Percentiles rank a stretch among this genome's conserved stretches.
phyloP scores from a whole-genome alignment of 192 early-diverging fungal genomes.

The Jimgerdemannia lactiflua region DNA sequence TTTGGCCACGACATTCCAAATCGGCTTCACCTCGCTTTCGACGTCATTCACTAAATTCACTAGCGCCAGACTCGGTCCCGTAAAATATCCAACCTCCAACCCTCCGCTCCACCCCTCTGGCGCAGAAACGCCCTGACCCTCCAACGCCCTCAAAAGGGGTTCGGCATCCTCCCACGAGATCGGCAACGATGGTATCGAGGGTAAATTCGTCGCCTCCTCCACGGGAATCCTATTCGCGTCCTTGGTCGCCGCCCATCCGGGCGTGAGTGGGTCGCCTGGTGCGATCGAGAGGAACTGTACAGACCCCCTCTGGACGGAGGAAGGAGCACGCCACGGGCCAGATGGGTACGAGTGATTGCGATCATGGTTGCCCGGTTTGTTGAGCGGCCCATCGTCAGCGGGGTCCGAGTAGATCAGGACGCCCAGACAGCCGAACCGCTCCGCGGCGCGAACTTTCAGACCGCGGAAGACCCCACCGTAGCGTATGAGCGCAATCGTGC shows the following conservation, averaged over 20 bases:
- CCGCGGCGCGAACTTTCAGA: constrained; percentile 52
- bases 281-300: constrained; percentile 42
- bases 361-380: neutral
- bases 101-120: constrained; percentile 48
- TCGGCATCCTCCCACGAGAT: constrained; percentile 58
- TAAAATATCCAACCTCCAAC: constrained; percentile 46
- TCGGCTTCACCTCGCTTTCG: constrained; percentile 40
- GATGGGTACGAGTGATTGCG: constrained; percentile 49
- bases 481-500: constrained; percentile 53
- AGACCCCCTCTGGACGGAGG: constrained; percentile 53
- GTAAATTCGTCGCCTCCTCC: constrained; percentile 40
- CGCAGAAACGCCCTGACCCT: constrained; percentile 37
- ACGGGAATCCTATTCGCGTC: constrained; percentile 38
- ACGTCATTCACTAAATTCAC: constrained; percentile 51
- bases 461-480: constrained; percentile 49
- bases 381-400: constrained; percentile 47
- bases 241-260: constrained; percentile 47
- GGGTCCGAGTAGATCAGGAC: constrained; percentile 64
- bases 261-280: constrained; percentile 61
- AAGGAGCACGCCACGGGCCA: constrained; percentile 56
- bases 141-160: constrained; percentile 50
- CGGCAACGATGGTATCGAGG: constrained; percentile 60
- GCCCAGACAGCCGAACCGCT: constrained; percentile 49
- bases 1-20: constrained; percentile 59
- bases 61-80: constrained; percentile 43